phyloP scores from a whole-genome alignment of 345 rosid genomes.

The Rhodomyrtus tomentosa region DNA sequence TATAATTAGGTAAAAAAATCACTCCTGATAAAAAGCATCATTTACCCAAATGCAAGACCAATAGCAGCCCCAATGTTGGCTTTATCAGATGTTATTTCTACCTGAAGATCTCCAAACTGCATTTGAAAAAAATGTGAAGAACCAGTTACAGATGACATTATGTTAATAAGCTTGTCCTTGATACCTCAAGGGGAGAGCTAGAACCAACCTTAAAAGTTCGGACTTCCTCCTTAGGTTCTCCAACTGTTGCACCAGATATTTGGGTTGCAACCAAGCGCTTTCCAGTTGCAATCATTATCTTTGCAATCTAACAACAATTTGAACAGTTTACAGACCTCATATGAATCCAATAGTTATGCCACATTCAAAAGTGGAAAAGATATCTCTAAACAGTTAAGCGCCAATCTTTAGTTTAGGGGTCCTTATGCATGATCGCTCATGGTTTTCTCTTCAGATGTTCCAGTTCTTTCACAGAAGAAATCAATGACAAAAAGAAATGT shows the following conservation, averaged over 20 bases:
- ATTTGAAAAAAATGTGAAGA: neutral
- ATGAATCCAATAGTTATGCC: neutral
- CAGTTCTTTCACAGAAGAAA: neutral
- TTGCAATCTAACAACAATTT: conserved; percentile 48
- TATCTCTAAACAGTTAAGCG: neutral
- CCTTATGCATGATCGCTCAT: neutral
- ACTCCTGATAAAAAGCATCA: neutral
- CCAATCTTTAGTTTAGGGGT: neutral
- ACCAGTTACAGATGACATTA: neutral
- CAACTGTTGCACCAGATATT: conserved; percentile 16
- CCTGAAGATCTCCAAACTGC: conserved; percentile 95
- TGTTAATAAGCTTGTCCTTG: neutral
- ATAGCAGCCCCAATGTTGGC: conserved; percentile 72
- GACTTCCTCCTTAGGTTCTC: conserved; percentile 28
- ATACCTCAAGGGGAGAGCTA: neutral
- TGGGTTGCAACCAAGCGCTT: conserved; percentile 40
- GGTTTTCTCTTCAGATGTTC: neutral
- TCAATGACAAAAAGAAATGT: neutral
- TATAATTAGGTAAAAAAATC: neutral
- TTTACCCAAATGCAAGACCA: conserved; percentile 61
- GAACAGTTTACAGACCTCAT: neutral
- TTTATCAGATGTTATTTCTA: conserved; percentile 56
- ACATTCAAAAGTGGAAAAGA: neutral
- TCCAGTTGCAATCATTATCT: conserved; percentile 66
- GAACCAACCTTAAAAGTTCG: conserved; percentile 63